Conservation (phyloP, 2,329 filamentous ascomycete genomes). For the Periconia digitata region DNA sequence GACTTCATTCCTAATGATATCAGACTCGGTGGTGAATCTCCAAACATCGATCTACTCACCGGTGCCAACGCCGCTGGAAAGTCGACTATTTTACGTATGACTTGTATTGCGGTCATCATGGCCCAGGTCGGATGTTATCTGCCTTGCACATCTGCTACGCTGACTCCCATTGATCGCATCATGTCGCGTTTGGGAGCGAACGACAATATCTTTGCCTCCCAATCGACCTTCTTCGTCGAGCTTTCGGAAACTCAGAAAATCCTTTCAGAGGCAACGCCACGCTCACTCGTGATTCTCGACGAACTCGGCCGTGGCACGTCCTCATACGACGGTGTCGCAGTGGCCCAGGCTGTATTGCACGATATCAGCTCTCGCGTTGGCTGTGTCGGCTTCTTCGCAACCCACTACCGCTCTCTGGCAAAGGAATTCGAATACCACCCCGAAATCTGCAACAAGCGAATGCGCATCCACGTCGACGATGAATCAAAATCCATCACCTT, state of each 20-base stretch:
- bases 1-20: constrained; percentile 98
- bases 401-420: constrained; percentile 92
- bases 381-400: constrained; percentile 94
- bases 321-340: constrained; percentile 94
- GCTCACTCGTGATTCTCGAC: constrained; percentile 93
- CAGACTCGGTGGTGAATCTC: constrained; percentile 73
- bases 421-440: constrained; percentile 89
- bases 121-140: constrained; percentile 95
- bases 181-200: constrained; percentile 98
- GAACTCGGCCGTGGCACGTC: constrained; percentile 93
- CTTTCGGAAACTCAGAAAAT: constrained; percentile 98
- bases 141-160: constrained; percentile 75
- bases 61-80: constrained; percentile 97
- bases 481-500: constrained; percentile 87
- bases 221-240: constrained; percentile 98
- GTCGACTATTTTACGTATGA: constrained; percentile 95
- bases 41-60: constrained; percentile 89
- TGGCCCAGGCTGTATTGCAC: constrained; percentile 95
- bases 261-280: constrained; percentile 86
- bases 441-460: constrained; percentile 81
- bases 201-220: constrained; percentile 97
- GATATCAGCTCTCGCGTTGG: constrained; percentile 92
- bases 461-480: constrained; percentile 94
- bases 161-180: constrained; percentile 94
- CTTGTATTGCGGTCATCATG: constrained; percentile 95